Evolutionary conservation across 352 stramenopile genomes (phyloP), one percentile per base, ranked within the genome.

Genomic region (Globisporangium yorkense): DNA sequence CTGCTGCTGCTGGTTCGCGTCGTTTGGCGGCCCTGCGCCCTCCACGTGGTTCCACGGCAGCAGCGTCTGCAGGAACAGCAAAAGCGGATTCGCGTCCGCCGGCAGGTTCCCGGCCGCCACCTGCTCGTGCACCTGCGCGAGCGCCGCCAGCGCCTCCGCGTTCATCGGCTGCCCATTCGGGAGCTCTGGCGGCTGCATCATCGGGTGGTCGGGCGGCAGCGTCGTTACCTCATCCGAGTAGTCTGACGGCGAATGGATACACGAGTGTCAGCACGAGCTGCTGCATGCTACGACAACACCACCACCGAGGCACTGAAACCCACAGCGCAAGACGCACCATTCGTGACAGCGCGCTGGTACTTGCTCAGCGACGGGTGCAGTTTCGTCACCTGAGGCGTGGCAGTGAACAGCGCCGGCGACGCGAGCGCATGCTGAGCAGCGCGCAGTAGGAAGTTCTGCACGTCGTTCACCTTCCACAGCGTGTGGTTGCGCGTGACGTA

Each of bases 161-260:
- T 89, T 73, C 53, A 92, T 62, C 7, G 81, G 72, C 60, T 88
- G 72, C 2, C 75, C 74, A 40, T 88, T 76, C 39, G 77, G 80
- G 35, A 80, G 64, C 57, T 89, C 71, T 9, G 72, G 75, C 2
- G 75, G 84, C 59, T 89, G 84, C 68, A 92, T 67, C 82, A 94
- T 94, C 57, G 85, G 85, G 48, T 94, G 83, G 51, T 94, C 85
- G 0, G 76, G 68, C 2, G 85, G 85, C 57, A 94, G 54, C 63
- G 82, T 94, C 54, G 85, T 93, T 61, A 94, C 84, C 49, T 94
- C 85, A 52, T 94, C 85, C 71, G 83, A 91, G 62, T 87, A 94
- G 61, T 94, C 84, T 92, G 50, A 40, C 44, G 33, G 24, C 16
- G 37, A 18, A 20, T 0, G 41, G 0, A 62, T 9, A 3, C 33